These are phyloP conservation scores for Boletus vinaceobasis DNA, from an alignment of 768 basidiomycete genomes.

Conservation along the genomic window DNA sequence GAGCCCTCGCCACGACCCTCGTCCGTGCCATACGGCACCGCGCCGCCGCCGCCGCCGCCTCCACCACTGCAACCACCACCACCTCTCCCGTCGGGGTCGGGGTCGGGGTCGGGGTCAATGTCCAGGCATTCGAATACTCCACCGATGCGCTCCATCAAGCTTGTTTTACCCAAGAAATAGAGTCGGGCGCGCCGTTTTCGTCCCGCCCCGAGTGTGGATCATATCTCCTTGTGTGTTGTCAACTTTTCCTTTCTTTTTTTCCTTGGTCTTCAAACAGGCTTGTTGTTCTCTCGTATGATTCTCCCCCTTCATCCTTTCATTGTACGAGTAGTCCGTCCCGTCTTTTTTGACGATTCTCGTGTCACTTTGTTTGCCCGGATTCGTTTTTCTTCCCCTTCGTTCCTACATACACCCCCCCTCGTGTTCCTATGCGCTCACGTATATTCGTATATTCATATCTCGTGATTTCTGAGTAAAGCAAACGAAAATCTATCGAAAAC, in stretches of 20 bases:
- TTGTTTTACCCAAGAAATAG: constrained; percentile 31
- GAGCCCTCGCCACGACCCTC: constrained; percentile 32
- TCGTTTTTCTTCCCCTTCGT: neutral
- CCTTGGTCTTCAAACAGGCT: neutral
- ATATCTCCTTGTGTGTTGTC: neutral
- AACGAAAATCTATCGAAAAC: too few species aligned
- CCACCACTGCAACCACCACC: constrained; percentile 12
- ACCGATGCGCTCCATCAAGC: constrained; percentile 29
- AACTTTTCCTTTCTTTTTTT: neutral
- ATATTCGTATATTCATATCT: neutral
- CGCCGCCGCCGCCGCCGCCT: constrained; percentile 8
- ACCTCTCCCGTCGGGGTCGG: neutral
- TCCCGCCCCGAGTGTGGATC: neutral
- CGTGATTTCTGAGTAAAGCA: neutral
- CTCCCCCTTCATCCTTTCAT: neutral
- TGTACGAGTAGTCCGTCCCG: constrained; percentile 14
- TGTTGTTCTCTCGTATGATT: neutral
- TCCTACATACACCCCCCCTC: neutral
- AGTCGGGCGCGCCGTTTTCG: neutral
- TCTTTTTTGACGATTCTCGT: neutral
- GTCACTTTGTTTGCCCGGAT: neutral
- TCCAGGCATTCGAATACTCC: constrained; percentile 26
- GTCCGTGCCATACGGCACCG: constrained; percentile 20
- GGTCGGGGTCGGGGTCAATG: neutral
- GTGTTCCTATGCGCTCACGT: neutral